These are phyloP conservation scores for Quercus phellos DNA, from an alignment of 331 rosid genomes.

Conservation along the genomic window DNA sequence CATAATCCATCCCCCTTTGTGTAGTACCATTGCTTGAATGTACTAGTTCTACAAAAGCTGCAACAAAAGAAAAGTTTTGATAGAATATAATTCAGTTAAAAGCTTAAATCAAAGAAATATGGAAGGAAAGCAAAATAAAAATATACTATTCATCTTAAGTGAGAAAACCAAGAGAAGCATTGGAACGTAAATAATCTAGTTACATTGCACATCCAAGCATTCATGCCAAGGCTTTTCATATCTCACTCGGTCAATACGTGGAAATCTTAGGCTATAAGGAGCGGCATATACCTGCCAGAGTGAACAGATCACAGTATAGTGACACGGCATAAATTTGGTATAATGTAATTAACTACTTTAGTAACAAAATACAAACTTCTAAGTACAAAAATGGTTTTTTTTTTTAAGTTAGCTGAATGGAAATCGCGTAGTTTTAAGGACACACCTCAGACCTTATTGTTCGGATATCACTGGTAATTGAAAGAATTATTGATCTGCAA, in stretches of 20 bases:
- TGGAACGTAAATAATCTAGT: slow-evolving; percentile 19
- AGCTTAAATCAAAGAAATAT: neutral
- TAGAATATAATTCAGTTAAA: neutral
- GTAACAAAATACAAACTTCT: slow-evolving; percentile 8
- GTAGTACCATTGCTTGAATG: slow-evolving; percentile 83
- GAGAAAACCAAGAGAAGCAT: slow-evolving; percentile 7
- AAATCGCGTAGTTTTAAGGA: slow-evolving; percentile 17
- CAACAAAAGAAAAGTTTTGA: slow-evolving; percentile 15
- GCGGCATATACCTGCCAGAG: slow-evolving; percentile 77
- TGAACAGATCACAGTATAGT: slow-evolving; percentile 18
- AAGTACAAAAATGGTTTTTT: neutral
- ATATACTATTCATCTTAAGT: neutral
- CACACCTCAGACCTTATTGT: slow-evolving; percentile 84
- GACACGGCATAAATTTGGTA: slow-evolving; percentile 11
- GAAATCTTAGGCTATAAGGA: slow-evolving; percentile 92
- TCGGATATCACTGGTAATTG: slow-evolving; percentile 95
- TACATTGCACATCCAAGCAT: slow-evolving; percentile 93
- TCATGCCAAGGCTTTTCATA: slow-evolving; percentile 94
- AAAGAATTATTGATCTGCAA: slow-evolving; percentile 83
- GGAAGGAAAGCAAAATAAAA: neutral
- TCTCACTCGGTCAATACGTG: slow-evolving; percentile 88
- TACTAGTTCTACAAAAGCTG: slow-evolving; percentile 90
- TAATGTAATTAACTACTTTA: neutral
- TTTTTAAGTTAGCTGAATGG: neutral
- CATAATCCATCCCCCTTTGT: slow-evolving; percentile 46